Percentiles rank a stretch among this genome's conserved stretches.
Conservation (phyloP, 306 rosid species). For the Cucumis sativus region DNA sequence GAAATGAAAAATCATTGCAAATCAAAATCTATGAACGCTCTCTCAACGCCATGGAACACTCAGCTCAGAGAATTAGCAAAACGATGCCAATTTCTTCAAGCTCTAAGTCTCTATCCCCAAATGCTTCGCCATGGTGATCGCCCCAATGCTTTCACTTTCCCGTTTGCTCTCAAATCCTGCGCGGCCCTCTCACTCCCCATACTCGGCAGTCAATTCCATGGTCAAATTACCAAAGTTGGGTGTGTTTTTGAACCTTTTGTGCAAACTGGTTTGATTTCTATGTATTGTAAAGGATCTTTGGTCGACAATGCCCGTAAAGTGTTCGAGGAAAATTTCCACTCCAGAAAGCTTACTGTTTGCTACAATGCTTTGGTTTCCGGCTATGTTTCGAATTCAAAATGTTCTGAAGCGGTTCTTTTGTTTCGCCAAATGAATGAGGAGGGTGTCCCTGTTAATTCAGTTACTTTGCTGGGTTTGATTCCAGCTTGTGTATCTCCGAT, state of each 20-base stretch:
- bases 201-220: slow-evolving; percentile 48
- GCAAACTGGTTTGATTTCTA: slow-evolving; percentile 56
- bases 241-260: slow-evolving; percentile 59
- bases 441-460: slow-evolving; percentile 27
- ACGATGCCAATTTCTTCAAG: slow-evolving; percentile 41
- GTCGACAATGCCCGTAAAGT: slow-evolving; percentile 43
- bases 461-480: slow-evolving; percentile 61
- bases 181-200: slow-evolving; percentile 50
- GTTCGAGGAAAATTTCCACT: slow-evolving; percentile 43
- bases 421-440: slow-evolving; percentile 45
- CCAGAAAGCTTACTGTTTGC: slow-evolving; percentile 29
- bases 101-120: slow-evolving; percentile 48
- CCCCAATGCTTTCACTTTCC: slow-evolving; percentile 73
- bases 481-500: slow-evolving; percentile 34
- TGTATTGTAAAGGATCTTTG: slow-evolving; percentile 33
- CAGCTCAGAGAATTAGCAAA: slow-evolving; percentile 53
- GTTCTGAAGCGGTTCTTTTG: slow-evolving; percentile 27
- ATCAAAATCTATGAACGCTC: slow-evolving; percentile 6
- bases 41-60: slow-evolving; percentile 48
- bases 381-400: slow-evolving; percentile 27
- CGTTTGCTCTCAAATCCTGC: slow-evolving; percentile 73
- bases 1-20: background rate
- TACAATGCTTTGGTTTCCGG: slow-evolving; percentile 81
- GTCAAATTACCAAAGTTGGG: slow-evolving; percentile 61
- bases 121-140: slow-evolving; percentile 60